Evolutionary conservation across 2,329 filamentous ascomycete genomes (phyloP).

Genomic region (Fusarium sp.): DNA sequence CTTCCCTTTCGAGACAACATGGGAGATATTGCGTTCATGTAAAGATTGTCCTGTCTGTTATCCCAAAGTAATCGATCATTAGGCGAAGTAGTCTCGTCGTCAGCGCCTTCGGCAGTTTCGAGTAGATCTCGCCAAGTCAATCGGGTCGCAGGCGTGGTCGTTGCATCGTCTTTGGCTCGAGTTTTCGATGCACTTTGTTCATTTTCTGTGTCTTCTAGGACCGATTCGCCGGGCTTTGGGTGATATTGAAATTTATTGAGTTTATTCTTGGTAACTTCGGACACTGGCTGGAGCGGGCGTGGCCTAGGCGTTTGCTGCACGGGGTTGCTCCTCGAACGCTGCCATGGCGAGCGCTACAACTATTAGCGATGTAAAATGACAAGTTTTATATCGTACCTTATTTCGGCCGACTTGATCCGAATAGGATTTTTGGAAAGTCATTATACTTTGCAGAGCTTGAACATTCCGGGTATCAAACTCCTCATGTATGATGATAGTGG

Average conservation of each 20-base stretch:
- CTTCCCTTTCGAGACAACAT: constrained; percentile 64
- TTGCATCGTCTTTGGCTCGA: constrained; percentile 42
- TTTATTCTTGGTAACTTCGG: constrained; percentile 70
- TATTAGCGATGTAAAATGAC: constrained; percentile 14
- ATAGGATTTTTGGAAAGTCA: constrained; percentile 59
- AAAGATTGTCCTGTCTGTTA: constrained; percentile 59
- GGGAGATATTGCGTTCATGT: constrained; percentile 59
- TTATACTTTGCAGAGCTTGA: constrained; percentile 43
- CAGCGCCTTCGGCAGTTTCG: constrained; percentile 56
- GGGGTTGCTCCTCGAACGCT: constrained; percentile 66
- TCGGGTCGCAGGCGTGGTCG: constrained; percentile 62
- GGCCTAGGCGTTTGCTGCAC: constrained; percentile 53
- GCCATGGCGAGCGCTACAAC: constrained; percentile 62
- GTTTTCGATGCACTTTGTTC: constrained; percentile 9
- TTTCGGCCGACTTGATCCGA: constrained; percentile 52
- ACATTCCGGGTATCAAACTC: constrained; percentile 22
- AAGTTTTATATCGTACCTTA: constrained; percentile 48
- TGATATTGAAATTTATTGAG: constrained; percentile 67
- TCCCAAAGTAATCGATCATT: constrained; percentile 73
- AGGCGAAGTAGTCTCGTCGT: constrained; percentile 66
- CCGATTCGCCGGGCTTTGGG: constrained; percentile 35
- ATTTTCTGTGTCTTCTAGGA: constrained; percentile 32
- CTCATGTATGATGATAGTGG: constrained; percentile 35
- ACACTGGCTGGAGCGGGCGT: constrained; percentile 62
- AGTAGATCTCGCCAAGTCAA: constrained; percentile 71